A percentile compares a stretch with the other conserved stretches of the same genome.
phyloP scores from a whole-genome alignment of 306 rosid species.

The Fragaria vesca region DNA sequence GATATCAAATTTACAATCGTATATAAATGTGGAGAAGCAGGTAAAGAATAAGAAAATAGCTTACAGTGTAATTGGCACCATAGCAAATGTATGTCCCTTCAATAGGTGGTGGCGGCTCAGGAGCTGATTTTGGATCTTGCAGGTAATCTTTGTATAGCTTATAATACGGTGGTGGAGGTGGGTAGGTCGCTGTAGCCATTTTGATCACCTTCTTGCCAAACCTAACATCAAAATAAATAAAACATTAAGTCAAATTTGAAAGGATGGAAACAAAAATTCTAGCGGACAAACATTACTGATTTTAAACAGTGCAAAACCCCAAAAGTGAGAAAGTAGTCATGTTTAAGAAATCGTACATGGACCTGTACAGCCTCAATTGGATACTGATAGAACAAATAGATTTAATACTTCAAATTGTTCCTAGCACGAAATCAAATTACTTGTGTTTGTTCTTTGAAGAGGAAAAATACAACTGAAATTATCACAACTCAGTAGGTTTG shows the following conservation, averaged over 20 bases:
- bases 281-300: background rate
- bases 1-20: constrained; percentile 1
- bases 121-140: constrained; percentile 79
- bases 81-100: constrained; percentile 64
- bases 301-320: too few relatives aligned
- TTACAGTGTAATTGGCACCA: constrained; percentile 70
- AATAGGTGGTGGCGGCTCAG: constrained; percentile 77
- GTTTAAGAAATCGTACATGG: too few relatives aligned
- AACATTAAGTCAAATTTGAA: background rate
- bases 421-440: too few relatives aligned
- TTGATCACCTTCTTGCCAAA: constrained; percentile 14
- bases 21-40: constrained; percentile 1
- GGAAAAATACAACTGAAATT: too few relatives aligned
- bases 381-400: too few relatives aligned
- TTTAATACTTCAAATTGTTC: too few relatives aligned
- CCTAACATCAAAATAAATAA: constrained; percentile 12
- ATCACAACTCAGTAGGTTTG: too few relatives aligned
- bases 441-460: too few relatives aligned
- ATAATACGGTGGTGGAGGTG: constrained; percentile 89
- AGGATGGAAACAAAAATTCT: background rate
- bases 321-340: too few relatives aligned
- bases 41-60: constrained; percentile 7
- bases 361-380: too few relatives aligned
- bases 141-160: constrained; percentile 81
- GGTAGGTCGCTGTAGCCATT: constrained; percentile 90